A percentile compares a stretch with the other conserved stretches of the same genome.
Evolutionary conservation across 495 filamentous ascomycete species (phyloP).

Genomic region (Trichocladium antarcticum): DNA sequence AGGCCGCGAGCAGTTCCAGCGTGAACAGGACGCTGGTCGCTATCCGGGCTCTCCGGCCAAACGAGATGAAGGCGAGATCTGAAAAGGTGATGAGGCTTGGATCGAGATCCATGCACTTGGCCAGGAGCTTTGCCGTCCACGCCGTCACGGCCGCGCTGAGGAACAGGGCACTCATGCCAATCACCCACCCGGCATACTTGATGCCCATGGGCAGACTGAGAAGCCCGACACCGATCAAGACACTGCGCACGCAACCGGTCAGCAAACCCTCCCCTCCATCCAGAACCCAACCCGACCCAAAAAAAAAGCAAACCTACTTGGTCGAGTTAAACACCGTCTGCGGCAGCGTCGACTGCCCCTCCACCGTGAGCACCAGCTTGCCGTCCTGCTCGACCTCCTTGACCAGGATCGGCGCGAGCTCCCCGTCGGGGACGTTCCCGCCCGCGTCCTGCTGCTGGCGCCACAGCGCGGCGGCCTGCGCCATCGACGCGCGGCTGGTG

Average conservation of each 20-base stretch:
- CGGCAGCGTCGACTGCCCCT: conserved; percentile 85
- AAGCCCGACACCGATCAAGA: conserved; percentile 83
- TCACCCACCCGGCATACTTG: conserved; percentile 82
- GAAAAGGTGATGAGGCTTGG: conserved; percentile 69
- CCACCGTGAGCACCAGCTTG: conserved; percentile 64
- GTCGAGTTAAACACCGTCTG: conserved; percentile 97
- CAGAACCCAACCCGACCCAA: not conserved
- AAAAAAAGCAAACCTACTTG: conserved; percentile 40
- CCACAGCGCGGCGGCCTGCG: conserved; percentile 60
- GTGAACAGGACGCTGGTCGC: conserved; percentile 77
- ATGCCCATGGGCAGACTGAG: conserved; percentile 82
- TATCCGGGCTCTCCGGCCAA: conserved; percentile 71
- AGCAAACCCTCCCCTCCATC: conserved; percentile 5
- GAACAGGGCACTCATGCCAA: conserved; percentile 64
- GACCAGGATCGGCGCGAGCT: conserved; percentile 68
- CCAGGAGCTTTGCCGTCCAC: conserved; percentile 79
- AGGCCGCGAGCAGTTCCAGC: conserved; percentile 76
- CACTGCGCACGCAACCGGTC: conserved; percentile 30
- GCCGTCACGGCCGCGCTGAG: conserved; percentile 63
- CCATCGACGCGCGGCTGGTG: conserved; percentile 56
- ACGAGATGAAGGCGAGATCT: conserved; percentile 85
- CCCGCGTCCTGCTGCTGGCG: conserved; percentile 52
- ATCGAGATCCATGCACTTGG: conserved; percentile 82
- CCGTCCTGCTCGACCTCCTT: conserved; percentile 86
- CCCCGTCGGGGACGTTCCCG: conserved; percentile 43